These are phyloP conservation scores for Globisporangium lucens DNA, from an alignment of 352 stramenopile species.

Conservation along the genomic window DNA sequence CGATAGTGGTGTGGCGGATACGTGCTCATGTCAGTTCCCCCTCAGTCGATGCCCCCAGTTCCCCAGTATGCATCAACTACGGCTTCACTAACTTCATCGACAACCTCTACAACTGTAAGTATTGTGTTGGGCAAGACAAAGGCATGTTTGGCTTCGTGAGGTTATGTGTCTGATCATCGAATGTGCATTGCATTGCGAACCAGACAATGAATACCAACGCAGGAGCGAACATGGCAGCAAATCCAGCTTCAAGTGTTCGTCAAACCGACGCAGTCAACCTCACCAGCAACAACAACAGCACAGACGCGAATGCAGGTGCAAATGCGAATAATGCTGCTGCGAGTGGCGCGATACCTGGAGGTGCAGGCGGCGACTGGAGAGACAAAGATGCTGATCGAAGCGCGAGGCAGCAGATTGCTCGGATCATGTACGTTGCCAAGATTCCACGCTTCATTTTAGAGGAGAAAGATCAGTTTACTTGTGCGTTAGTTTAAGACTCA, in stretches of 20 bases:
- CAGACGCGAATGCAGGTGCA: slow-evolving; percentile 14
- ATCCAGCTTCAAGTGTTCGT: slow-evolving; percentile 1
- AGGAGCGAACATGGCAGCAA: slow-evolving; percentile 2
- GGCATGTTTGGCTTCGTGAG: background rate
- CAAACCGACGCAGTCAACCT: slow-evolving; percentile 16
- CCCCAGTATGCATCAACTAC: slow-evolving; percentile 65
- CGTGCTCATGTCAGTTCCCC: slow-evolving; percentile 53
- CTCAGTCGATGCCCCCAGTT: slow-evolving; percentile 71
- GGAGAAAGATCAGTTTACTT: background rate
- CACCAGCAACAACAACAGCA: slow-evolving; percentile 12
- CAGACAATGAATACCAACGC: slow-evolving; percentile 18
- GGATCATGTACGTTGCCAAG: slow-evolving; percentile 73
- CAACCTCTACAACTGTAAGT: slow-evolving; percentile 20
- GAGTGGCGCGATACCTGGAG: slow-evolving; percentile 16
- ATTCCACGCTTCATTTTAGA: background rate
- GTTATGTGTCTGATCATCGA: slow-evolving; percentile 1
- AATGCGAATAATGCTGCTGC: slow-evolving; percentile 9
- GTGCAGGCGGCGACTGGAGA: slow-evolving; percentile 60
- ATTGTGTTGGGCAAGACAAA: background rate
- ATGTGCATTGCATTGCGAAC: background rate
- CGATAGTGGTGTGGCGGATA: slow-evolving; percentile 9
- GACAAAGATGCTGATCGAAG: slow-evolving; percentile 82
- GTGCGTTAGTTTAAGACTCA: background rate
- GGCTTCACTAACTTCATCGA: slow-evolving; percentile 35
- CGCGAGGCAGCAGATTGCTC: slow-evolving; percentile 81